Percentiles rank a stretch among this genome's conserved stretches.
These are phyloP conservation scores for Typha latifolia DNA, from an alignment of 176 grass and related monocot genomes.

Conservation along the genomic window DNA sequence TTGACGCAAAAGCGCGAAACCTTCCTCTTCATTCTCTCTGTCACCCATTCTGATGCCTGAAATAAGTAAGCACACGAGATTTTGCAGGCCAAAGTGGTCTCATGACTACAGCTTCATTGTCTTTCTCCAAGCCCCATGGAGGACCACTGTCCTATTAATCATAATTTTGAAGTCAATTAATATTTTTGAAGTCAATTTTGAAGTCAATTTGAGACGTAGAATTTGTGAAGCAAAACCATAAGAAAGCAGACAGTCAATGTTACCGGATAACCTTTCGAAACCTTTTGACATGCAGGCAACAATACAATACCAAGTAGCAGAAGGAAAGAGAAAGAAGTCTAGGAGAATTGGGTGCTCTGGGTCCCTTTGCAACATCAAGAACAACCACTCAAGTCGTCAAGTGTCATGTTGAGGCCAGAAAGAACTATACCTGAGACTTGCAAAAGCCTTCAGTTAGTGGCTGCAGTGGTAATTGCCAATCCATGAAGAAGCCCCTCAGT, in stretches of 20 bases:
- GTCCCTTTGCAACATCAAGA: slow-evolving; percentile 44
- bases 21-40: slow-evolving; percentile 15
- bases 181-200: neutral
- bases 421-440: neutral
- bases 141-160: neutral
- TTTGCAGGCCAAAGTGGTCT: slow-evolving; percentile 4
- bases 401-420: slow-evolving; percentile 7
- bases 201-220: slow-evolving; percentile 1
- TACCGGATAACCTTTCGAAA: slow-evolving; percentile 8
- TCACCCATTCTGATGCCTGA: slow-evolving; percentile 11
- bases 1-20: neutral
- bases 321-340: slow-evolving; percentile 5
- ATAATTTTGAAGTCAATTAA: neutral
- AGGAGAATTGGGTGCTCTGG: slow-evolving; percentile 25
- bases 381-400: slow-evolving; percentile 32
- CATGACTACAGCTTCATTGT: neutral
- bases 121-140: neutral
- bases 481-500: slow-evolving; percentile 20
- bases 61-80: slow-evolving; percentile 12
- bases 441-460: neutral
- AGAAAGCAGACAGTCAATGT: neutral
- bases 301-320: slow-evolving; percentile 6
- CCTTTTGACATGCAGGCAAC: slow-evolving; percentile 9
- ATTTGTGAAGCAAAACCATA: slow-evolving; percentile 4
- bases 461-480: slow-evolving; percentile 5